Evolutionary conservation across 768 basidiomycete species (phyloP).

Genomic region (Dioszegia crocea): DNA sequence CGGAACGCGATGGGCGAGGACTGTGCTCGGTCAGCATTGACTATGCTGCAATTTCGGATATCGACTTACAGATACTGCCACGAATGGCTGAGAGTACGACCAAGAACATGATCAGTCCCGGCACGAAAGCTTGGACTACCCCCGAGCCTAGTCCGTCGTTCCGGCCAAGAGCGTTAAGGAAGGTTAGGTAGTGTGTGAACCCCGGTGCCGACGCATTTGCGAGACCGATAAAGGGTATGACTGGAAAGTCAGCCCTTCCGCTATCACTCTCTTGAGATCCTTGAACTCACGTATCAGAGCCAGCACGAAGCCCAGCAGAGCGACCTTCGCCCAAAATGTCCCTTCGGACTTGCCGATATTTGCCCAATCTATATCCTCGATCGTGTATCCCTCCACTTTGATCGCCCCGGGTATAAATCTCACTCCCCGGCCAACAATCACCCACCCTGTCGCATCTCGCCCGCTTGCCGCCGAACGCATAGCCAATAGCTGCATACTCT

Average conservation of each 20-base stretch:
- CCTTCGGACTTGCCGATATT: constrained; percentile 56
- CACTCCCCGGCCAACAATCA: constrained; percentile 69
- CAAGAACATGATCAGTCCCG: constrained; percentile 60
- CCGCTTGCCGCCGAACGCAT: constrained; percentile 73
- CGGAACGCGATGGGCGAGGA: constrained; percentile 12
- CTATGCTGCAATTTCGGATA: too few relatives aligned
- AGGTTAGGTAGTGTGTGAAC: constrained; percentile 65
- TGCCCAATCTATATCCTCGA: constrained; percentile 78
- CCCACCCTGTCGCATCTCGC: constrained; percentile 62
- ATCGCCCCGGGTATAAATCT: constrained; percentile 61
- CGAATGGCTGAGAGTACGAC: constrained; percentile 58
- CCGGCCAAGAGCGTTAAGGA: constrained; percentile 58
- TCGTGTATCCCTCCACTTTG: constrained; percentile 72
- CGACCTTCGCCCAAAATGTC: constrained; percentile 60
- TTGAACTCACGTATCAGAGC: constrained; percentile 64
- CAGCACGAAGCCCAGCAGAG: constrained; percentile 56
- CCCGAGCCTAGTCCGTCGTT: constrained; percentile 59
- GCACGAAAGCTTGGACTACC: constrained; percentile 64
- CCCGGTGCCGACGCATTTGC: constrained; percentile 67
- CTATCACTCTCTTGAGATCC: too few relatives aligned
- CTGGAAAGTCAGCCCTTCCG: constrained; percentile 49
- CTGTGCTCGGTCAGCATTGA: not conserved
- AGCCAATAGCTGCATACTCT: constrained; percentile 62
- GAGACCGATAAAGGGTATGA: constrained; percentile 67
- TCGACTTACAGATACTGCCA: constrained; percentile 59